phyloP scores from a whole-genome alignment of 1,139 yeast species.

The Scheffersomyces titani region DNA sequence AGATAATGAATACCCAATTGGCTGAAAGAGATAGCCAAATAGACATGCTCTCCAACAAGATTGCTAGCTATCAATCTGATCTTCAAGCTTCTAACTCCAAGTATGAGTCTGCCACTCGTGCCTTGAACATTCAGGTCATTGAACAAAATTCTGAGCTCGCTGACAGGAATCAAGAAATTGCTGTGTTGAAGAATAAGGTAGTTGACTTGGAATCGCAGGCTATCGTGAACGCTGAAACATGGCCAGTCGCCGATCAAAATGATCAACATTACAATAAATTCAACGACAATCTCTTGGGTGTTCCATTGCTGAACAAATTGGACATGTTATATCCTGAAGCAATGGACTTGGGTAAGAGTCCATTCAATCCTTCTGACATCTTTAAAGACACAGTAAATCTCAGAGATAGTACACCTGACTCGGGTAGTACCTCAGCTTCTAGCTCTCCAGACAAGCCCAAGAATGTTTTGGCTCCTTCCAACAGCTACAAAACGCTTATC shows the following conservation, averaged over 20 bases:
- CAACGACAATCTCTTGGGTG: slow-evolving; percentile 2
- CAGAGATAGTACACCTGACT: not conserved
- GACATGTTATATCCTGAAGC: slow-evolving; percentile 3
- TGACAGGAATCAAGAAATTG: slow-evolving; percentile 6
- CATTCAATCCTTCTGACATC: slow-evolving; percentile 9
- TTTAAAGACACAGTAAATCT: slow-evolving; percentile 6
- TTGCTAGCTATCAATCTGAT: not conserved
- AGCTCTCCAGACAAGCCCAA: slow-evolving; percentile 2
- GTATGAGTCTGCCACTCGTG: not conserved
- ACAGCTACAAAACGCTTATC: slow-evolving; percentile 14
- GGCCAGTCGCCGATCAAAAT: not conserved
- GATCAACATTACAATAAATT: not conserved
- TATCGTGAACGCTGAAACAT: not conserved
- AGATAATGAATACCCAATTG: not conserved
- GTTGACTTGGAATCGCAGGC: not conserved
- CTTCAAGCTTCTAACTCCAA: not conserved
- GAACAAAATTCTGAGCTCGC: slow-evolving; percentile 6
- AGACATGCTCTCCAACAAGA: not conserved
- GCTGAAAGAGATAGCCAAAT: not conserved
- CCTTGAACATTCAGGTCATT: not conserved
- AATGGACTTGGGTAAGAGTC: slow-evolving; percentile 1
- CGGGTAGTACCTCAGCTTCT: not conserved
- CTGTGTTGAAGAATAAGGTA: not conserved
- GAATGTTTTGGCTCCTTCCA: slow-evolving; percentile 13
- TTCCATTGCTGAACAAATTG: slow-evolving; percentile 8